Evolutionary conservation across 2,329 filamentous ascomycete species (phyloP), one percentile per base, ranked within the genome.

Genomic region (Penicillium vulpinum): DNA sequence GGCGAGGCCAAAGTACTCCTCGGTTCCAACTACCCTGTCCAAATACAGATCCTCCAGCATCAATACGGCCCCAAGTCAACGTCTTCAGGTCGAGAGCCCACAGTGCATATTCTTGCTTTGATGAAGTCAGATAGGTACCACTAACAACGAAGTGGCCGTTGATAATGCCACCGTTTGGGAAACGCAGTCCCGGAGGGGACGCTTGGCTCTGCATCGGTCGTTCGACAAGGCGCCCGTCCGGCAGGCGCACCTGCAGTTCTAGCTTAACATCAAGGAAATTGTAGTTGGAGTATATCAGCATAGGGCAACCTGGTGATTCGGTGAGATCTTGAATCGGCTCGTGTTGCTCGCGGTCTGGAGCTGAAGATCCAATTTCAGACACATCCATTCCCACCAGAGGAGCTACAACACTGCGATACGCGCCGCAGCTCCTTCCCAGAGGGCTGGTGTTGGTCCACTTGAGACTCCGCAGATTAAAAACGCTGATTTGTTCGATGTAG

Each of bases 251-350:
- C 74, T 97, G 94, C 36, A 99, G 80, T 74, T 99, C 94, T 24
- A 99, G 80, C 73, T 96, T 97, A 63, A 99, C 94, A 67, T 99
- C 93, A 54, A 99, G 75, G 69, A 99, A 99, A 75, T 99, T 97
- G 76, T 99, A 99, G 72, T 99, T 99, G 24, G 93, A 97, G 74
- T 99, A 99, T 44, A 99, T 95, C 60, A 99, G 83, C 92, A 97
- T 97, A 3, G 85, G 81, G 7, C 83, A 81, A 16, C 82, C 83
- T 24, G 74, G 65, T 28, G 63, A 65, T 51, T 68, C 69, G 28
- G 59, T 64, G 40, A 67, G 65, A 31, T 36, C 38, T 48, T 66
- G 69, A 35, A 61, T 63, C 4, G 68, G 73, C 48, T 69, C 74
- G 56, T 62, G 77, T 63, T 49, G 69, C 60, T 67, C 72, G 57